Evolutionary conservation across 139 green algal genomes (phyloP), one percentile per base, ranked within the genome.

Genomic region (Coccomyxa sp.): DNA sequence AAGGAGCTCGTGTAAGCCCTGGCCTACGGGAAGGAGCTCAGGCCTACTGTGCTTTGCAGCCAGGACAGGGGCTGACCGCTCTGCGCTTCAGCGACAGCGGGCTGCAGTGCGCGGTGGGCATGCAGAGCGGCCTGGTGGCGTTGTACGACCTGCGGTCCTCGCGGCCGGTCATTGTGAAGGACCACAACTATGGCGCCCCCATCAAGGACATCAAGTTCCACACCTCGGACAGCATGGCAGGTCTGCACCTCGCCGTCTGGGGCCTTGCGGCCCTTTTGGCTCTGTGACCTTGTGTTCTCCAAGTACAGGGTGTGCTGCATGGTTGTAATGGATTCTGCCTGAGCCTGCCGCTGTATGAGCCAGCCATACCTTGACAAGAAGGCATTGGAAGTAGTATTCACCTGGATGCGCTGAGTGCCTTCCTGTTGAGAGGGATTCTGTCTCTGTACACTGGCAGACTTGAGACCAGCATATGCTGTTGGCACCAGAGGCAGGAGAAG

Each of bases 121-220:
- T 92, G 27, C 77, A 33, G 58, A 89, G 78, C 29, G 96, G 96
- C 12, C 39, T 96, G 77, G 96, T 99, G 37, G 90, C 86, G 27
- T 70, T 98, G 73, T 98, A 91, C 74, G 94, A 98, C 83, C 84
- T 98, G 75, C 85, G 94, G 29, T 91, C 88, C 0, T 86, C 86
- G 24, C 64, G 80, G 24, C 95, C 96, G 16, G 76, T 97, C 74
- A 34, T 92, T 0, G 86, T 93, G 5, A 98, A 98, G 84, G 96
- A 99, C 83, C 96, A 99, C 88, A 97, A 98, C 94, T 98, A 97
- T 55, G 93, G 88, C 70, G 78, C 82, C 7, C 86, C 76, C 34
- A 99, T 99, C 64, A 70, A 92, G 36, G 93, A 98, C 91, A 94
- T 99, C 87, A 97, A 98, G 79, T 99, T 95, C 83, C 94, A 98